Conservation (phyloP, 441 rosid genomes). For the Populus trichocarpa region DNA sequence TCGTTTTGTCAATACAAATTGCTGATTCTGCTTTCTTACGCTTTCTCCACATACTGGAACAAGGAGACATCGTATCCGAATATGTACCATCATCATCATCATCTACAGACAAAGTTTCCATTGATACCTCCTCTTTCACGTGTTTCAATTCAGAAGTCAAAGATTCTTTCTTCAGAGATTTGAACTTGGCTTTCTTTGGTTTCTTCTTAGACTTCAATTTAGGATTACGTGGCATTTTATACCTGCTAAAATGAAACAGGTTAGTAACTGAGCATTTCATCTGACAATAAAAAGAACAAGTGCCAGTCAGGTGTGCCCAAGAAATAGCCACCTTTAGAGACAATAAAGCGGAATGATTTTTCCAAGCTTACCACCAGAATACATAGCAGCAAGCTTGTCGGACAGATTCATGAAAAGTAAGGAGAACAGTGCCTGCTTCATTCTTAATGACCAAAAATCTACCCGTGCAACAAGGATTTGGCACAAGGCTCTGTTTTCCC, state of each 20-base stretch:
- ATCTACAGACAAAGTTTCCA: conserved; percentile 56
- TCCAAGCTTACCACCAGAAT: not conserved
- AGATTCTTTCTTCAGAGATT: conserved; percentile 89
- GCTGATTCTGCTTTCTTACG: conserved; percentile 60
- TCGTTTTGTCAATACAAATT: conserved; percentile 48
- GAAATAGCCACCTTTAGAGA: not conserved
- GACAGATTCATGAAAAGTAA: not conserved
- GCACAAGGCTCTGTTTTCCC: not conserved
- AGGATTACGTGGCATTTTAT: conserved; percentile 43
- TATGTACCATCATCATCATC: conserved; percentile 48
- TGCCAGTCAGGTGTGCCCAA: not conserved
- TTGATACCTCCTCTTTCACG: conserved; percentile 49
- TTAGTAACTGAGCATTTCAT: not conserved
- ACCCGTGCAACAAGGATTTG: not conserved
- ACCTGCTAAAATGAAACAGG: conserved; percentile 41
- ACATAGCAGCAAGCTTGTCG: not conserved
- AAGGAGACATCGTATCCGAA: conserved; percentile 50
- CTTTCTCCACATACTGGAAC: conserved; percentile 47
- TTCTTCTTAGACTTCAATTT: conserved; percentile 90
- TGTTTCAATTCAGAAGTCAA: conserved; percentile 62
- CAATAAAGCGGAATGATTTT: not conserved
- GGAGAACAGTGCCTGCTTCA: not conserved
- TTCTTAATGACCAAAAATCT: not conserved
- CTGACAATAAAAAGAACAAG: not conserved
- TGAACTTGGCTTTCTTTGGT: conserved; percentile 87